Base-by-base conservation (phyloP, 768 basidiomycete species). In the Mycena crocata region DNA sequence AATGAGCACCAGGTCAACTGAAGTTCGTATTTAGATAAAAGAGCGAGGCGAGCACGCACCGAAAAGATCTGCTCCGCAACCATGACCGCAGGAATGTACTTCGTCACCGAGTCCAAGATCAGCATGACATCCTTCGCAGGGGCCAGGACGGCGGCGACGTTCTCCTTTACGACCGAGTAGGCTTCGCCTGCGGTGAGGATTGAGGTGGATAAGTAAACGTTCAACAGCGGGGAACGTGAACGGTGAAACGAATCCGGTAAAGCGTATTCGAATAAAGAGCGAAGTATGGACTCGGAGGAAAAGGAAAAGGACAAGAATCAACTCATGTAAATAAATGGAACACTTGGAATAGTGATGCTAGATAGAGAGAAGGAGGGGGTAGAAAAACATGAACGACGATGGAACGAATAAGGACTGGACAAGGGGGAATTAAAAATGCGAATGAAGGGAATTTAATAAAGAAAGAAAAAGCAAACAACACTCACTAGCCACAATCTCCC, bases 111-210 rank as follows among this genome's bases (percentile, higher is more conserved):
- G 34, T 75, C 74, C 4, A 75, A 24, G 13, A 75, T 57, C 14
- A 42, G 26, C 1, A 73, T 57, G 34, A 75, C 57, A 15, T 73
- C 74, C 34, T 71, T 65, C 19, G 69, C 74, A 15, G 74, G 74
- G 32, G 68, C 72, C 13, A 75, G 67, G 1, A 73, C 52, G 3
- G 66, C 63, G 0, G 45, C 60, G 17, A 56, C 66, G 19, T 64
- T 62, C 42, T 71, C 69, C 23, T 71, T 71, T 8, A 61, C 62
- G 7, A 71, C 66, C 32, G 46, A 26, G 62, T 58, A 71, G 7
- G 63, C 66, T 35, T 67, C 66, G 26, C 66, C 66, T 67, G 19
- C 60, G 6, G 23, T n/a, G n/a, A 26, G 35, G 15, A 39, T n/a
- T 37, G 24, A n/a, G n/a, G n/a, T n/a, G n/a, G n/a, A n/a, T n/a